Evolutionary conservation across 306 rosid species (phyloP), one percentile per base, ranked within the genome.

Genomic region (Prunus mira): DNA sequence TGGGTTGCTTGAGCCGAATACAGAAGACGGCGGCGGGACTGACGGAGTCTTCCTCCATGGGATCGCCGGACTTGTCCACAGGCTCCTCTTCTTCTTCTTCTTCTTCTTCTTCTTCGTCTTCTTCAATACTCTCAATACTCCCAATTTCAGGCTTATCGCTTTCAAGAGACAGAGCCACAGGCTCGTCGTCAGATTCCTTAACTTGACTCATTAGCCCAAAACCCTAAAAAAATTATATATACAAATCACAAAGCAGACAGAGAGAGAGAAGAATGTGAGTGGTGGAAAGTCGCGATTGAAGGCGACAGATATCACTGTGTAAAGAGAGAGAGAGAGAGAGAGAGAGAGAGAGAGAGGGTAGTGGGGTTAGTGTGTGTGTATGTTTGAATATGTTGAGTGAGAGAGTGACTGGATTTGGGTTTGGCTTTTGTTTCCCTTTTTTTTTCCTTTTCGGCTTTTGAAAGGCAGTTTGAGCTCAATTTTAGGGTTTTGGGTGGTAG

Each of bases 211-310:
- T 95, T 49, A 47, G 32, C 46, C 63, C 25, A 20, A 80, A 86
- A 80, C 84, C 88, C 93, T 80, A 79, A 62, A 79, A 62, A 74
- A 85, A 51, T 76, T 86, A 81, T 89, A 90, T 89, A 88, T 79
- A 61, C 63, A 69, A 61, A 68, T 18, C 51, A 67, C 52, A 68
- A 69, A 66, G 61, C 55, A 56, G 72, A 69, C 60, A 82, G 81
- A 69, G 84, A 67, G 65, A 70, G 52, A 69, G 84, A 64, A 20
- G 72, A 73, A 61, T 28, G 58, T 38, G 54, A 83, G 95, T 88
- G 97, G 98, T 52, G 86, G 93, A 95, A 95, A 95, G 99, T 95
- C 90, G 84, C 87, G 82, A 86, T 84, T 89, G 97, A 95, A 86
- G 97, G 96, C 89, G 99, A 95, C 99, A 95, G 97, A 80, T 90